These are phyloP conservation scores for Phytophthora constricta DNA, from an alignment of 352 stramenopile genomes.

Conservation along the genomic window DNA sequence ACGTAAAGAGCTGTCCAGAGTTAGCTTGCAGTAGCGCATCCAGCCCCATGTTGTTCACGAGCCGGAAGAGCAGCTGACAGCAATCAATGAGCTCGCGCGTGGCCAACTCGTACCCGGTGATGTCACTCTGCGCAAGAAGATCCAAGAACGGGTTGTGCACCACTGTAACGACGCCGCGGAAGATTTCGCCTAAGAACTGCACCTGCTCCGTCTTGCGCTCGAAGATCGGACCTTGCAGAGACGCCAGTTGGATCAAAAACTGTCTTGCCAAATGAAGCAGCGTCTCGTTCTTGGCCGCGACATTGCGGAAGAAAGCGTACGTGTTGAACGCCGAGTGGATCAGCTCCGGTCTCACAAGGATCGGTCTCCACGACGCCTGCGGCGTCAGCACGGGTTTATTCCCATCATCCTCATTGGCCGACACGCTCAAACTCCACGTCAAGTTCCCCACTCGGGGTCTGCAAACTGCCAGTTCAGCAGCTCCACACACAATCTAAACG, in stretches of 20 bases:
- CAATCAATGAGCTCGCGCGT: conserved; percentile 86
- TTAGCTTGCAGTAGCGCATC: conserved; percentile 51
- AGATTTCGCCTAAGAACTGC: conserved; percentile 75
- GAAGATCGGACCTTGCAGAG: conserved; percentile 78
- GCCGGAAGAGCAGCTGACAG: conserved; percentile 78
- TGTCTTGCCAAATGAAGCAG: conserved; percentile 81
- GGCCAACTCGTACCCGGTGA: conserved; percentile 69
- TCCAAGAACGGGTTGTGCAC: conserved; percentile 82
- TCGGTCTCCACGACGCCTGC: conserved; percentile 69
- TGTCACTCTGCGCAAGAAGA: conserved; percentile 64
- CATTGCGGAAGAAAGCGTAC: conserved; percentile 79
- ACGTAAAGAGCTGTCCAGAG: conserved; percentile 52
- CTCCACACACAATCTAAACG: conserved; percentile 80
- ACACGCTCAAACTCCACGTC: conserved; percentile 67
- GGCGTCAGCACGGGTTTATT: conserved; percentile 56
- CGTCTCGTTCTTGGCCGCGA: conserved; percentile 71
- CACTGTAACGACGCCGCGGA: conserved; percentile 63
- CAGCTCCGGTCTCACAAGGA: conserved; percentile 71
- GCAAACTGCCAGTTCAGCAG: conserved; percentile 83
- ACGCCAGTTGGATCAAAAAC: conserved; percentile 84
- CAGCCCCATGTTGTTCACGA: conserved; percentile 81
- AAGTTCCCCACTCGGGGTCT: conserved; percentile 65
- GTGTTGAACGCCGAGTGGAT: conserved; percentile 90
- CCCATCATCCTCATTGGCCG: conserved; percentile 35
- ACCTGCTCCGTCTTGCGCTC: conserved; percentile 62